These are phyloP conservation scores for Pachyrhizus erosus DNA, from an alignment of 306 rosid species.

Conservation along the genomic window DNA sequence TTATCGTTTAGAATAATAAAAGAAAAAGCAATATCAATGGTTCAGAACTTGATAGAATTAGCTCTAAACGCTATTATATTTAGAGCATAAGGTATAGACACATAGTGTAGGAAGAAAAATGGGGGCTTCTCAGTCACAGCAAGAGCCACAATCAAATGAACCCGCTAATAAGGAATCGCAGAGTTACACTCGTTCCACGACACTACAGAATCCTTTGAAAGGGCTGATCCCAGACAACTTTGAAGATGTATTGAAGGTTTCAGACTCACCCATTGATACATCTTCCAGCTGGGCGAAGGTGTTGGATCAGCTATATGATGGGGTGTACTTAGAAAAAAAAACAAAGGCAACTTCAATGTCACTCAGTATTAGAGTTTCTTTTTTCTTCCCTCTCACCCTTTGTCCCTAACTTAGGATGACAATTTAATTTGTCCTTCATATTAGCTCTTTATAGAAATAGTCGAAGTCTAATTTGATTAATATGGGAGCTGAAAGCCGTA, in stretches of 20 bases:
- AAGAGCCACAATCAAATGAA: too few species aligned
- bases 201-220: too few species aligned
- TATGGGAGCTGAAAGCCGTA: not conserved
- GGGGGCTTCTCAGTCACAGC: too few species aligned
- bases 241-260: constrained; percentile 43
- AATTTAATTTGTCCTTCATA: not conserved
- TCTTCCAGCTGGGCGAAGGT: constrained; percentile 38
- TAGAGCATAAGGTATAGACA: too few species aligned
- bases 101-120: too few species aligned
- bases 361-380: not conserved
- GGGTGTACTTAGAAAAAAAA: constrained; percentile 43
- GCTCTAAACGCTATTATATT: too few species aligned
- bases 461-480: not conserved
- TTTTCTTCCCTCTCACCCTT: not conserved
- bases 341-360: constrained; percentile 45
- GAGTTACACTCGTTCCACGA: too few species aligned
- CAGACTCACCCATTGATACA: constrained; percentile 41
- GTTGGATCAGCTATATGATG: constrained; percentile 42
- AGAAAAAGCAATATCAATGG: too few species aligned
- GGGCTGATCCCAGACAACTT: constrained; percentile 27
- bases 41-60: too few species aligned
- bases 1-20: too few species aligned
- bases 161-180: too few species aligned
- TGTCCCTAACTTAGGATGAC: not conserved
- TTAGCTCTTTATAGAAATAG: not conserved